Evolutionary conservation across 2,329 filamentous ascomycete species (phyloP).

Genomic region (Aspergillus ustus): DNA sequence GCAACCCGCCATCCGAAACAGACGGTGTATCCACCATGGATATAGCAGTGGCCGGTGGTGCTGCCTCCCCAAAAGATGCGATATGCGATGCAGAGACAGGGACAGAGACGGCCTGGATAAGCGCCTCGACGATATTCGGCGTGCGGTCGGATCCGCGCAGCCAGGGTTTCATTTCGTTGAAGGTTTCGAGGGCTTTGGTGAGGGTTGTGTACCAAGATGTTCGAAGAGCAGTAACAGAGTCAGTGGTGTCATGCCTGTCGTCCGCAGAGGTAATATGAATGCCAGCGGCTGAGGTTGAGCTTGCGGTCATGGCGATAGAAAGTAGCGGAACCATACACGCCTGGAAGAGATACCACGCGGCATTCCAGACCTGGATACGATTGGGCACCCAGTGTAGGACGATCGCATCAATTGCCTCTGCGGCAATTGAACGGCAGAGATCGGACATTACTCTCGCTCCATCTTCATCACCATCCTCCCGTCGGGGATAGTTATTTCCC

Average conservation of each 20-base stretch:
- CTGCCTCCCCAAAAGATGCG: not conserved
- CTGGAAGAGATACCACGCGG: constrained; percentile 18
- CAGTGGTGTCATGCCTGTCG: not conserved
- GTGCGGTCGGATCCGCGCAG: constrained; percentile 13
- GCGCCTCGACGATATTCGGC: constrained; percentile 9
- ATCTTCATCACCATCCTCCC: not conserved
- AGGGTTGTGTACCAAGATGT: constrained; percentile 4
- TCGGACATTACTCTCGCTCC: not conserved
- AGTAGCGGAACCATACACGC: constrained; percentile 16
- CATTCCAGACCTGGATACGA: constrained; percentile 13
- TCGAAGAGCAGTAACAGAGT: no score
- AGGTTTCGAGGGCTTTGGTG: constrained; percentile 11
- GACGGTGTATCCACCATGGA: constrained; percentile 12
- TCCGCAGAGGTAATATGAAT: not conserved
- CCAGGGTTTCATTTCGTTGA: constrained; percentile 14
- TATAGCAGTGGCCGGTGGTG: not conserved
- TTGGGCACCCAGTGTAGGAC: constrained; percentile 8
- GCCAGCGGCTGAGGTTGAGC: not conserved
- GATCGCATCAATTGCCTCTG: constrained; percentile 13
- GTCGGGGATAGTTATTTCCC: not conserved
- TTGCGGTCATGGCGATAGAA: not conserved
- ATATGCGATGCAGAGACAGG: not conserved
- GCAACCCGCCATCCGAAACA: constrained; percentile 6
- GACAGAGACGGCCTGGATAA: constrained; percentile 5
- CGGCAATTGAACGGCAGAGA: constrained; percentile 1